Evolutionary conservation across 2,329 filamentous ascomycete species (phyloP), one percentile per base, ranked within the genome.

Genomic region (Didymella lethalis): DNA sequence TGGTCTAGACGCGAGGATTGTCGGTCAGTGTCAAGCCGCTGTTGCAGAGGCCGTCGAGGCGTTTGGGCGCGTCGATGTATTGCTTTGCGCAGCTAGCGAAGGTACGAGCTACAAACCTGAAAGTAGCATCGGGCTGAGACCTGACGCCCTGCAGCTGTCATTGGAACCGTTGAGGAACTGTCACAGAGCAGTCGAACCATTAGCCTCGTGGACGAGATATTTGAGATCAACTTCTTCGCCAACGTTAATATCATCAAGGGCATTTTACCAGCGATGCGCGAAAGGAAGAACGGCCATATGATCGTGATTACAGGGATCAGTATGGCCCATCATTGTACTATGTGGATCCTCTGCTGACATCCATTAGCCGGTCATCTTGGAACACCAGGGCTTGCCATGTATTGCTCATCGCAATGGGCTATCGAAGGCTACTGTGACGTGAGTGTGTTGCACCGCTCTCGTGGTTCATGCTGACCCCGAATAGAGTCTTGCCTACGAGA

Each of bases 241-340:
- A 93, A 96, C 57, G 90, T 98, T 76, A 98, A 98, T 78, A 92
- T 96, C 74, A 96, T 98, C 81, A 96, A 95, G 76, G 91, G 93
- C 14, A 84, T 88, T 1, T 83, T 99, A 23, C 93, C 94, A 0
- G 84, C 88, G 54, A 89, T 98, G 76, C 86, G 95, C 43, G 83
- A 84, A 60, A 90, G 93, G 72, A 88, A 90, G 67, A 93, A 89
- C 8, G 95, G 95, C 0, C 95, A 99, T 76, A 90, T 98, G 63
- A 89, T 98, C 63, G 86, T 96, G 54, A 84, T 98, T 48, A 95
- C 92, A 7, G 94, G 92, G 62, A 93, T 96, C 59, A 93, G 83
- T 84, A 77, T 58, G 77, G 34, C 32, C 4, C 8, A 12, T 25
- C 11, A 7, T 7, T 16, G 18, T 8, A 11, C 10, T n/a, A 23